A percentile compares a stretch with the other conserved stretches of the same genome.
Conservation (phyloP, 225 moss, liverwort and hornwort species). For the Rhytidiadelphus loreus region DNA sequence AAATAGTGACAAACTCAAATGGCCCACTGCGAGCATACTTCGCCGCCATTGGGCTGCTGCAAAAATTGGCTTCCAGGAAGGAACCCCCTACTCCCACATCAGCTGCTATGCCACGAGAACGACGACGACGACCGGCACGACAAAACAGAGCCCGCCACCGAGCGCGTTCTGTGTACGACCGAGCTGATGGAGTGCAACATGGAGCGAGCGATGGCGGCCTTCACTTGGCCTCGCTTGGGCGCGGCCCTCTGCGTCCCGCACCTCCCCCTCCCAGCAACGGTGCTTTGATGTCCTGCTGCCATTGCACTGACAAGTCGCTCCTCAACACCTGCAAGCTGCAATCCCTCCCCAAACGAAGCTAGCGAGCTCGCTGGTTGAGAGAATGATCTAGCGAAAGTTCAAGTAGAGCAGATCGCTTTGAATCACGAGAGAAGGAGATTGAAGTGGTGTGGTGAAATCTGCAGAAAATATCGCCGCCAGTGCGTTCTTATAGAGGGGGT, state of each 20-base stretch:
- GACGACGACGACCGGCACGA: background rate
- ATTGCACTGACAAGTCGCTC: background rate
- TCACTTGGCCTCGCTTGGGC: slow-evolving; percentile 35
- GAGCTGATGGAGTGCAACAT: slow-evolving; percentile 6
- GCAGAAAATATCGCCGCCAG: background rate
- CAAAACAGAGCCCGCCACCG: background rate
- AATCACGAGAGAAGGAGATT: background rate
- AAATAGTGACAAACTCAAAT: background rate
- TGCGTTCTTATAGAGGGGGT: background rate
- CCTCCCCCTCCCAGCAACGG: background rate
- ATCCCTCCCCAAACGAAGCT: background rate
- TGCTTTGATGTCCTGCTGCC: background rate
- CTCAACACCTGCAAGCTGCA: background rate
- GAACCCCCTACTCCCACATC: background rate
- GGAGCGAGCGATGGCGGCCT: slow-evolving; percentile 39
- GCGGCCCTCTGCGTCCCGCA: background rate
- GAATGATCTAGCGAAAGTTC: background rate
- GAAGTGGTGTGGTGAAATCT: background rate
- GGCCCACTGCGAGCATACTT: background rate
- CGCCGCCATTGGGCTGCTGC: background rate
- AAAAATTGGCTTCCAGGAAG: background rate
- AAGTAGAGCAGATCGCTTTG: background rate
- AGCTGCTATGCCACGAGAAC: background rate
- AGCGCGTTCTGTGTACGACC: background rate
- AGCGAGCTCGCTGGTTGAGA: background rate